These are phyloP conservation scores for Coprinellus micaceus DNA, from an alignment of 768 basidiomycete species.

Conservation along the genomic window DNA sequence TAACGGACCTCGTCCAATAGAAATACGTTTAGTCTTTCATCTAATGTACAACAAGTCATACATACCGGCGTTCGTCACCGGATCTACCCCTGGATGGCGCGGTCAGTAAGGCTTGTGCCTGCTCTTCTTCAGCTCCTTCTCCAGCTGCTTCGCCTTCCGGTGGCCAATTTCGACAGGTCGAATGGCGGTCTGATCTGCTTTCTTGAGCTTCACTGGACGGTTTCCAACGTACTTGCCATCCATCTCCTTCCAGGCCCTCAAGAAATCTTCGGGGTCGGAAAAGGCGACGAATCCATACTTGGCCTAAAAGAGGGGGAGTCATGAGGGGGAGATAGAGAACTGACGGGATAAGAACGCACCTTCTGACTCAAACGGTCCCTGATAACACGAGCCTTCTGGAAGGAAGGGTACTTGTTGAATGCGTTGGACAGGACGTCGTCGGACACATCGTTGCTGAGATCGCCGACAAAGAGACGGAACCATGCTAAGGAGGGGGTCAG, in stretches of 20 bases:
- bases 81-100: not conserved
- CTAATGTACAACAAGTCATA: not conserved
- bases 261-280: conserved; percentile 96
- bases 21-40: not conserved
- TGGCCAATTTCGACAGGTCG: conserved; percentile 92
- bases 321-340: not conserved
- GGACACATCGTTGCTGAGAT: conserved; percentile 96
- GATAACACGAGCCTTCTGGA: conserved; percentile 93
- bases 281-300: conserved; percentile 98
- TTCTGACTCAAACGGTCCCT: conserved; percentile 92
- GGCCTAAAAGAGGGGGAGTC: conserved; percentile 47
- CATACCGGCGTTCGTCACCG: conserved; percentile 6
- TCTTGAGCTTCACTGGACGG: conserved; percentile 93
- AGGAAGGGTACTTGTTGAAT: conserved; percentile 90
- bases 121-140: conserved; percentile 90
- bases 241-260: conserved; percentile 99
- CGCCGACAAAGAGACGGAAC: conserved; percentile 97
- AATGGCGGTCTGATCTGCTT: conserved; percentile 83
- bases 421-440: conserved; percentile 92
- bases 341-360: conserved; percentile 37
- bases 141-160: conserved; percentile 86
- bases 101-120: conserved; percentile 77
- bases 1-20: not conserved
- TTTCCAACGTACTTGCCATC: conserved; percentile 99
- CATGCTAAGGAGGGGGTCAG: conserved; percentile 54